Evolutionary conservation across 2,329 filamentous ascomycete species (phyloP), one percentile per base, ranked within the genome.

Genomic region (Microcyclospora pomicola): DNA sequence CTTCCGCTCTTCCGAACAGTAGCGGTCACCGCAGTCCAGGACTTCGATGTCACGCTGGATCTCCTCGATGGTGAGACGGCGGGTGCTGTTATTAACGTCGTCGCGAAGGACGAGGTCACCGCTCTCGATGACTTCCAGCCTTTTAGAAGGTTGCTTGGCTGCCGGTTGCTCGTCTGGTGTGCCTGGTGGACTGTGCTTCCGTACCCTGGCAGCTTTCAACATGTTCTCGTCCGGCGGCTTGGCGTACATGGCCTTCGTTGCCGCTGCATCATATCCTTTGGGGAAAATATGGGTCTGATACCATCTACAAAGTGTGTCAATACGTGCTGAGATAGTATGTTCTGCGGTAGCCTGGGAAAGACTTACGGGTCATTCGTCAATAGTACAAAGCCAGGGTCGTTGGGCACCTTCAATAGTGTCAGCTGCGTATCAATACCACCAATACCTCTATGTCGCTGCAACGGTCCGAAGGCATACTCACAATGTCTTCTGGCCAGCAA

Each of bases 401-500:
- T 14, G 2, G 36, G 36, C 19, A 24, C 19, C 19, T 24, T 5
- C 5, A 24, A 7, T 24, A 24, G 19, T 7, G 19, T 24, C 7
- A 24, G 19, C 19, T 24, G 19, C 19, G 7, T 7, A 7, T 24
- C 19, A 24, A 24, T 24, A 24, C 7, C 19, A 4, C 19, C 19
- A 24, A 7, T 7, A 7, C 19, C 19, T 24, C 7, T 24, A 7
- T 7, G 4, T 24, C 7, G 4, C 19, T 24, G 19, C 19, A 24
- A 24, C 19, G 7, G 7, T 24, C 5, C 19, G 5, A 24, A 4
- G 19, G 19, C 19, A 24, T 24, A 24, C 19, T 24, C 15, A 34
- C 36, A n/a, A 42, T 39, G 7, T 35, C 33, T 15, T 32, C 13
- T 27, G 40, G 40, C 40, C 40, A 42, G 31, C 40, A 42, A 4